Conservation (phyloP, 2,329 filamentous ascomycete genomes). For the Trichoderma atroviride region DNA sequence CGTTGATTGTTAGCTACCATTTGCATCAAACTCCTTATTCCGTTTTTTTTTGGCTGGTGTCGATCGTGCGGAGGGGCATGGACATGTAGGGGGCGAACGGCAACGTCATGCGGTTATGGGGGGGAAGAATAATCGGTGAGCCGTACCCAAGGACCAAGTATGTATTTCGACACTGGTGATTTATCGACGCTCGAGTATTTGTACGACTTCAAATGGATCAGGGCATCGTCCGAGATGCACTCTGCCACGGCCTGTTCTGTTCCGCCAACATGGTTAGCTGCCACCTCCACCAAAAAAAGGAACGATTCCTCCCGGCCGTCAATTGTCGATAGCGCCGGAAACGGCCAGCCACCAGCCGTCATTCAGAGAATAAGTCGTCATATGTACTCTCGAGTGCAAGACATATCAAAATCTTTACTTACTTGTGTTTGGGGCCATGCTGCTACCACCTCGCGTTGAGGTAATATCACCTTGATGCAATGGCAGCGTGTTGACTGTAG, state of each 20-base stretch:
- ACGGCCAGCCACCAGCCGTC: not conserved
- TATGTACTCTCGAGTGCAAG: not conserved
- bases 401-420: slow-evolving; percentile 27
- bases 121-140: slow-evolving; percentile 1
- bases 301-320: slow-evolving; percentile 20
- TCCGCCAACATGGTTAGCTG: slow-evolving; percentile 15
- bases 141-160: slow-evolving; percentile 91
- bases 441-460: slow-evolving; percentile 34
- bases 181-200: slow-evolving; percentile 98
- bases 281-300: not conserved
- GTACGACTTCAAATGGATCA: slow-evolving; percentile 90
- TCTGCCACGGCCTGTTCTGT: slow-evolving; percentile 60
- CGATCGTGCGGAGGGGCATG: slow-evolving; percentile 2
- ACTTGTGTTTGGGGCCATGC: slow-evolving; percentile 43
- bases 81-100: not conserved
- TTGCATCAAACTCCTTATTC: not conserved
- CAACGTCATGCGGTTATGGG: slow-evolving; percentile 14
- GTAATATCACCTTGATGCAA: slow-evolving; percentile 36
- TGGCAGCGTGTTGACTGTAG: slow-evolving; percentile 38
- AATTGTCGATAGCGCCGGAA: not conserved
- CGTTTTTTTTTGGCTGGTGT: not conserved
- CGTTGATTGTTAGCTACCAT: slow-evolving; percentile 25
- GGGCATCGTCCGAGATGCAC: slow-evolving; percentile 85
- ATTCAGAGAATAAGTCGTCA: not conserved
- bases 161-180: slow-evolving; percentile 88